Base-by-base conservation (phyloP, 169 alveolate species). In the Toxoplasma gondii region DNA sequence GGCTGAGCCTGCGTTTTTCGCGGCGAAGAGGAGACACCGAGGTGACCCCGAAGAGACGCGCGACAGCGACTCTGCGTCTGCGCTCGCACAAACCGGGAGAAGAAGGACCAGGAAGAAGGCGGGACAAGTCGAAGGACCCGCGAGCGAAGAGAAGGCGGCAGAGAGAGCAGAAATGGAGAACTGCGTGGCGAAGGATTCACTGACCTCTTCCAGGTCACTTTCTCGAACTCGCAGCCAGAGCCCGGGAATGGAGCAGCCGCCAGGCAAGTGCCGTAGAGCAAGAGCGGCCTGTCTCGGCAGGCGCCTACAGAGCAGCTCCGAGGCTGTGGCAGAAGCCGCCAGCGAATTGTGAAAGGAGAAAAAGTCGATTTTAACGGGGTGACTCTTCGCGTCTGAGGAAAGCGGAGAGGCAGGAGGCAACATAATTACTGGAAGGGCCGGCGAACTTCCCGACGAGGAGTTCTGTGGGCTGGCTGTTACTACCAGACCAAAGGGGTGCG, bases 401-500 rank as follows among this genome's bases (percentile, higher is more conserved):
- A 82, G 64, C 24, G n/a, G 34, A 43, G 90, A 82, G 2, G 90
- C 90, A 12, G 90, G 90, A 24, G 90, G 90, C 36, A 82, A 67
- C 1, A 82, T 64, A 12, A 82, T 34, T 5, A 82, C 90, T 4
- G 38, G 90, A 36, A 82, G 53, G n/a, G 90, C 9, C 9, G 84
- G 49, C 22, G 84, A 17, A 12, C 27, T 7, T 4, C 19, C 84
- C 9, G 90, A 12, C 39, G 90, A 38, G 12, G 5, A 19, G 34
- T n/a, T 5, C 88, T 31, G 54, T 9, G 90, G 64, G 53, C 39
- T 31, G 58, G 44, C 5, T 0, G 69, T 36, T 12, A 78, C 86
- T 31, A n/a, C 49, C 2, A 78, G 44, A n/a, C 86, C 86, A 45
- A 78, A 78, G 44, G 86, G 86, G 22, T 78, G 24, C 22, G 86